These are phyloP conservation scores for Penicillium janthinellum DNA, from an alignment of 2,329 filamentous ascomycete genomes.

Conservation along the genomic window DNA sequence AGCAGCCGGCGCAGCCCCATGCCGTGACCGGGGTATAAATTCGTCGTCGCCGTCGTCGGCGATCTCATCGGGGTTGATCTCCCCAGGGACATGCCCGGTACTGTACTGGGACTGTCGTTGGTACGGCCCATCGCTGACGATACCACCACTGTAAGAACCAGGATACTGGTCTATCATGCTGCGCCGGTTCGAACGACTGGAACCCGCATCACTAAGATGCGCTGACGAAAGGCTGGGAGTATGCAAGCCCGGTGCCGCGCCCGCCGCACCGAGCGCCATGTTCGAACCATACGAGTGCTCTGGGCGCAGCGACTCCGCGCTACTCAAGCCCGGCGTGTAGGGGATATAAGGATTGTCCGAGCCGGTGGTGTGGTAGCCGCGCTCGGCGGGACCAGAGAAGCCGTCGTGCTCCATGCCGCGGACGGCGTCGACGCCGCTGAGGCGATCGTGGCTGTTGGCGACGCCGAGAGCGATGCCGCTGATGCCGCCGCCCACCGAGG, in stretches of 20 bases:
- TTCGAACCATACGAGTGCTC: conserved; percentile 46
- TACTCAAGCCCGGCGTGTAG: conserved; percentile 18
- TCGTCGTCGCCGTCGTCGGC: conserved; percentile 88
- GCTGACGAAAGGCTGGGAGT: conserved; percentile 39
- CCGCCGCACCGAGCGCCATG: conserved; percentile 37
- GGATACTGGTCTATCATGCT: conserved; percentile 52
- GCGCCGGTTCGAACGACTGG: conserved; percentile 51
- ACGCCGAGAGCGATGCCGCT: conserved; percentile 67
- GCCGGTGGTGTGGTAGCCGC: conserved; percentile 37
- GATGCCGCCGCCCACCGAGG: conserved; percentile 65
- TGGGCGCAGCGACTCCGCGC: conserved; percentile 33
- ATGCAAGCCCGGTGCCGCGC: conserved; percentile 34
- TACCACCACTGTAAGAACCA: conserved; percentile 36
- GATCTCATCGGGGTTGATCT: conserved; percentile 76
- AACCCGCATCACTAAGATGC: conserved; percentile 30
- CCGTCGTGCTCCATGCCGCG: conserved; percentile 41
- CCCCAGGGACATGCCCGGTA: conserved; percentile 51
- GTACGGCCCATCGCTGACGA: conserved; percentile 66
- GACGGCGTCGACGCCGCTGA: conserved; percentile 67
- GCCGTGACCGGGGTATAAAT: conserved; percentile 56
- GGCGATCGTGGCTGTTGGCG: conserved; percentile 64
- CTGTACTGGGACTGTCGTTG: conserved; percentile 59
- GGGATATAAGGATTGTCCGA: conserved; percentile 44
- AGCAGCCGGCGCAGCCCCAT: conserved; percentile 42
- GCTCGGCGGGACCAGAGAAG: conserved; percentile 38